These are phyloP conservation scores for Tilletia caries DNA, from an alignment of 1,284 basidiomycete genomes.

Conservation along the genomic window DNA sequence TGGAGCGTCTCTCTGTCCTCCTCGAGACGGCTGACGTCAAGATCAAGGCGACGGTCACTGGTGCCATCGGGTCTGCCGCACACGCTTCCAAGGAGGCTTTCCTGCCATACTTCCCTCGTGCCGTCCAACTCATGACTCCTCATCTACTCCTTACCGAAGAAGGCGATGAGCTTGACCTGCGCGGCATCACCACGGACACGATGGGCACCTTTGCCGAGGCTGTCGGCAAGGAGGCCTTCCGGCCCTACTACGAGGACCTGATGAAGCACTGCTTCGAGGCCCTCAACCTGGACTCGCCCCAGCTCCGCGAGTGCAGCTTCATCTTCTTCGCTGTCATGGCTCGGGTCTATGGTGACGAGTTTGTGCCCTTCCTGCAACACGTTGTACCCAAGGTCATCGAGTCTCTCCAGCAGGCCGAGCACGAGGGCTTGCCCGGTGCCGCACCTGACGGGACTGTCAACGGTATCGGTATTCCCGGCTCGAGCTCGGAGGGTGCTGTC, in stretches of 20 bases:
- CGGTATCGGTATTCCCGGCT: constrained; percentile 63
- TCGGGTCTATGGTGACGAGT: constrained; percentile 90
- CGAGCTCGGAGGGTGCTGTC: constrained; percentile 67
- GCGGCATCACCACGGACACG: constrained; percentile 97
- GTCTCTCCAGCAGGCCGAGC: constrained; percentile 73
- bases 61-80: constrained; percentile 95
- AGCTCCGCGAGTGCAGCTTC: constrained; percentile 93
- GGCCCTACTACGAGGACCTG: constrained; percentile 89
- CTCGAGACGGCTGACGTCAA: constrained; percentile 79
- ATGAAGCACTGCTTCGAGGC: constrained; percentile 94
- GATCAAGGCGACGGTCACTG: constrained; percentile 93
- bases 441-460: constrained; percentile 48
- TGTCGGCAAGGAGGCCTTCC: constrained; percentile 88
- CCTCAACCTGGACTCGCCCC: constrained; percentile 75
- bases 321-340: constrained; percentile 98
- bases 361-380: constrained; percentile 77
- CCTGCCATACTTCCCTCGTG: constrained; percentile 88
- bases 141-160: constrained; percentile 73
- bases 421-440: constrained; percentile 55
- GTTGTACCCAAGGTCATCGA: constrained; percentile 82
- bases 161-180: constrained; percentile 81
- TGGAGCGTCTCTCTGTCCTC: constrained; percentile 86
- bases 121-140: constrained; percentile 82
- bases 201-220: constrained; percentile 97
- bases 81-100: constrained; percentile 94